These are phyloP conservation scores for Brettanomyces naardenensis DNA, from an alignment of 805 yeast genomes.

Conservation along the genomic window DNA sequence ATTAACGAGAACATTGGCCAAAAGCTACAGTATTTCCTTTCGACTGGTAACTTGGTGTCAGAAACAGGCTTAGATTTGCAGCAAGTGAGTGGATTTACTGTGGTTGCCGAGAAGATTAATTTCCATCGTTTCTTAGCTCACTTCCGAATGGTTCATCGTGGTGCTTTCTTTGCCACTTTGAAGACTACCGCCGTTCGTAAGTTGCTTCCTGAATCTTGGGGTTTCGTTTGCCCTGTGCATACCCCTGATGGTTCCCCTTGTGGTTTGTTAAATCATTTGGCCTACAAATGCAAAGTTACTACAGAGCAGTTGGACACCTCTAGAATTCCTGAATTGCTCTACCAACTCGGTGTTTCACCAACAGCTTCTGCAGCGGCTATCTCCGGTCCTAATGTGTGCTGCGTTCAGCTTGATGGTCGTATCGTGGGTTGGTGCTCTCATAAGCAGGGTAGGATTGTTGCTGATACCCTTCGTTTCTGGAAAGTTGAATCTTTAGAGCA, in stretches of 20 bases:
- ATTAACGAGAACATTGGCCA: constrained; percentile 92
- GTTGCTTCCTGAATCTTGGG: constrained; percentile 97
- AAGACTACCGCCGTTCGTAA: constrained; percentile 97
- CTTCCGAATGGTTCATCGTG: constrained; percentile 99
- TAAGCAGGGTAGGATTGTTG: constrained; percentile 75
- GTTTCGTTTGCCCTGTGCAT: constrained; percentile 97
- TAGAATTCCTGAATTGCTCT: constrained; percentile 55
- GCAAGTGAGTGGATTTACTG: constrained; percentile 96
- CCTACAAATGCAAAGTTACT: constrained; percentile 88
- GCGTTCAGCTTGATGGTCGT: constrained; percentile 90
- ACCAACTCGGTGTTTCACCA: constrained; percentile 73
- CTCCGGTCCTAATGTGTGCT: constrained; percentile 82
- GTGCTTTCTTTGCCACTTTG: constrained; percentile 96
- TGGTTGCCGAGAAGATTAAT: constrained; percentile 96
- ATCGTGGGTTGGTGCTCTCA: constrained; percentile 94
- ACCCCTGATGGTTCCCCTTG: constrained; percentile 99
- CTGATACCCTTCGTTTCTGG: constrained; percentile 88
- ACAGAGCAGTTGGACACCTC: constrained; percentile 71
- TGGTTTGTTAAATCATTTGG: constrained; percentile 93
- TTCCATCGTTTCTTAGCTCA: constrained; percentile 97
- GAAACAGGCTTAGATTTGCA: constrained; percentile 97
- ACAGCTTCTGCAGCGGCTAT: constrained; percentile 55
- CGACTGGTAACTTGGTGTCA: constrained; percentile 95
- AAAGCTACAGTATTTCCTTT: constrained; percentile 86
- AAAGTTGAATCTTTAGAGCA: constrained; percentile 69